Conservation (phyloP, 2,329 filamentous ascomycete genomes). For the Fusarium fracticaudum region DNA sequence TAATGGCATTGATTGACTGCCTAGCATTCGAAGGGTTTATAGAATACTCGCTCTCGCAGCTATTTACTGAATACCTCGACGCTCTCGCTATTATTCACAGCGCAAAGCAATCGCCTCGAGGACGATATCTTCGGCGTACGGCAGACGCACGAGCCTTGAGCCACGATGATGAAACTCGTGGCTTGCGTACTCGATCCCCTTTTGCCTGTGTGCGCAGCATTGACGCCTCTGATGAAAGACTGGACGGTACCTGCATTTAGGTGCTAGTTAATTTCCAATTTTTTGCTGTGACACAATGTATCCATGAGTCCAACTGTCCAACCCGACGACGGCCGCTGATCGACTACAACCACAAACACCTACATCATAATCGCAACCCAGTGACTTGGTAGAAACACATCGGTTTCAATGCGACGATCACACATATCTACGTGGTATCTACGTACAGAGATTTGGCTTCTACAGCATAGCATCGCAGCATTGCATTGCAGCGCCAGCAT, state of each 20-base stretch:
- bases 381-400: constrained; percentile 14
- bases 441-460: neutral
- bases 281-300: neutral
- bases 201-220: neutral
- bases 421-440: neutral
- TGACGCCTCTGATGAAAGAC: constrained; percentile 16
- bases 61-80: neutral
- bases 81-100: neutral
- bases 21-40: neutral
- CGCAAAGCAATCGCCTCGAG: neutral
- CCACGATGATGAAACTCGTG: constrained; percentile 23
- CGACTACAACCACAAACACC: constrained; percentile 4
- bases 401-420: constrained; percentile 20
- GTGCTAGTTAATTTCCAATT: neutral
- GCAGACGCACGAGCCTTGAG: constrained; percentile 17
- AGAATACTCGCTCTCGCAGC: neutral
- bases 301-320: neutral
- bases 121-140: constrained; percentile 6
- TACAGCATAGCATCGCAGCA: neutral
- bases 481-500: neutral
- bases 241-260: neutral
- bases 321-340: constrained; percentile 13
- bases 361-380: constrained; percentile 14
- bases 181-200: constrained; percentile 14
- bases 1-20: neutral